phyloP scores from a whole-genome alignment of 257 asterid species.

The Solanum chilense region DNA sequence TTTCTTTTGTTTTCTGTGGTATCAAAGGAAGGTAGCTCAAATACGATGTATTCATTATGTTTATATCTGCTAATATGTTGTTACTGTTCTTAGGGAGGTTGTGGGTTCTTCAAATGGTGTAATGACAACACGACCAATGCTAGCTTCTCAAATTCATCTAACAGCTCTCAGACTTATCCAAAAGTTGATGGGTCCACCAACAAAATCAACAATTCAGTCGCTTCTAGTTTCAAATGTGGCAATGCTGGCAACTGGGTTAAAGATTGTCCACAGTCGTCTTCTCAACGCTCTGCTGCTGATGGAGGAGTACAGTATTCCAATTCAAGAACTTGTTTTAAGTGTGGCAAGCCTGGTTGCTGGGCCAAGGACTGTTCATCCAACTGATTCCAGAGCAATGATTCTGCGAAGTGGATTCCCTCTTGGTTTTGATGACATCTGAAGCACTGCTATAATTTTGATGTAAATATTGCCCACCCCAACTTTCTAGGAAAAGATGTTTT shows the following conservation, averaged over 20 bases:
- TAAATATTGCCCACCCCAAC: background rate
- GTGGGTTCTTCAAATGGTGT: slow-evolving; percentile 13
- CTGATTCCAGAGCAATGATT: background rate
- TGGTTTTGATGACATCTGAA: background rate
- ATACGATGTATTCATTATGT: background rate
- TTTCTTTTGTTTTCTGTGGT: background rate
- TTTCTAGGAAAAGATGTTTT: background rate
- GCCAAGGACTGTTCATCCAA: slow-evolving; percentile 7
- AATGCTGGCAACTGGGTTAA: slow-evolving; percentile 10
- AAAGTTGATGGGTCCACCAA: background rate
- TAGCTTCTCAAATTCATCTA: background rate
- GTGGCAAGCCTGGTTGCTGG: slow-evolving; percentile 10
- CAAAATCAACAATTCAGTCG: slow-evolving; percentile 3
- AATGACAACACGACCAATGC: background rate
- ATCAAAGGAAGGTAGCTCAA: background rate
- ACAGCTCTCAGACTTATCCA: background rate
- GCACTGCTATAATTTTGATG: background rate
- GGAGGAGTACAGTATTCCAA: background rate
- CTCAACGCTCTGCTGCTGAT: background rate
- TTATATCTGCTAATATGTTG: background rate
- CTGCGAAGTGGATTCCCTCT: background rate
- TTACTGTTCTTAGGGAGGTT: slow-evolving; percentile 1
- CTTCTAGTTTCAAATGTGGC: slow-evolving; percentile 11
- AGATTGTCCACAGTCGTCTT: background rate
- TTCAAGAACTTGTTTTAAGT: slow-evolving; percentile 1